Conservation (phyloP, 345 rosid species). For the Camelina sativa region DNA sequence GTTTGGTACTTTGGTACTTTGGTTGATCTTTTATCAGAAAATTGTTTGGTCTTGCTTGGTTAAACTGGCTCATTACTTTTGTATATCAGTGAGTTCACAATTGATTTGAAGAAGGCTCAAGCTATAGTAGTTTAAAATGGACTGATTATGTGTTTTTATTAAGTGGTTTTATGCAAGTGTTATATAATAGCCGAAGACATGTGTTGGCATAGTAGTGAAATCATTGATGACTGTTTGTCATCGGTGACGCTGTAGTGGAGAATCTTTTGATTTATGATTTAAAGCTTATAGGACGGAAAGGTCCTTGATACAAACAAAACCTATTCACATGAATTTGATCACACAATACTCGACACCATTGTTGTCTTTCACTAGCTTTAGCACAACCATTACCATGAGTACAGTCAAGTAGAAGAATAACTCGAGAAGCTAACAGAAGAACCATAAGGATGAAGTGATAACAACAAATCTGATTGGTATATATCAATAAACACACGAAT, state of each 20-base stretch:
- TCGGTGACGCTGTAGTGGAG: background rate
- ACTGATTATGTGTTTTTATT: no score
- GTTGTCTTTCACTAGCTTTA: background rate
- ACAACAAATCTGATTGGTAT: conserved; percentile 12
- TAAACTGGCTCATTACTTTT: background rate
- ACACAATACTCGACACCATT: no score
- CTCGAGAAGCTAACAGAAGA: background rate
- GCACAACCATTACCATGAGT: background rate
- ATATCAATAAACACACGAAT: background rate
- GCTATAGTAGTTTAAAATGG: no score
- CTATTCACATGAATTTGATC: background rate
- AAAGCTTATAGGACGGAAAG: no score
- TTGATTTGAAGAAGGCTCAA: background rate
- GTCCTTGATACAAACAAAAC: no score
- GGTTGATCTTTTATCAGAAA: background rate
- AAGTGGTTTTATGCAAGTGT: background rate
- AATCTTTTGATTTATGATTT: background rate
- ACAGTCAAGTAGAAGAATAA: background rate
- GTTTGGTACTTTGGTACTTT: no score
- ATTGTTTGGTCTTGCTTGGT: background rate
- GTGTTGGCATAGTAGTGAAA: no score
- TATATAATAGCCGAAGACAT: background rate
- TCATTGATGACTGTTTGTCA: no score
- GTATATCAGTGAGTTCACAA: background rate
- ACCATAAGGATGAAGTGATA: conserved; percentile 9